phyloP scores from a whole-genome alignment of 352 stramenopile species.

The Nothophytophthora sp. region DNA sequence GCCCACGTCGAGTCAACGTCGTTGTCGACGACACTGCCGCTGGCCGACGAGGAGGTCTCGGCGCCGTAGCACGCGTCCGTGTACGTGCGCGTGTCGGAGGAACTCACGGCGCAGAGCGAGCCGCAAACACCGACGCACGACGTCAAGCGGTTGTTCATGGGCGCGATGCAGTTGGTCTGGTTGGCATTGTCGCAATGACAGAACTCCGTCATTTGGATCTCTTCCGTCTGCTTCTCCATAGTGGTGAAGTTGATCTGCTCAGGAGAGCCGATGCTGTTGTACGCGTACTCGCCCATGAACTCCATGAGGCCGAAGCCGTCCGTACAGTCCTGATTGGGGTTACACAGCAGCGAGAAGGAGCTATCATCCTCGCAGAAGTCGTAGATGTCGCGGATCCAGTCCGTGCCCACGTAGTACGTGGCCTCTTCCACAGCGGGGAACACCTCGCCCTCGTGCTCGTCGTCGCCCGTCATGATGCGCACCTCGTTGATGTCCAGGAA shows the following conservation, averaged over 20 bases:
- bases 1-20: constrained; percentile 35
- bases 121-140: constrained; percentile 55
- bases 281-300: constrained; percentile 64
- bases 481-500: constrained; percentile 61
- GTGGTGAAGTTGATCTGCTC: constrained; percentile 66
- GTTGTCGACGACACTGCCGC: constrained; percentile 6
- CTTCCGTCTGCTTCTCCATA: constrained; percentile 28
- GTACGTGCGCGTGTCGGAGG: constrained; percentile 38
- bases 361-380: constrained; percentile 61
- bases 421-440: constrained; percentile 57
- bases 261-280: constrained; percentile 61
- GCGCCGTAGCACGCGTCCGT: constrained; percentile 39
- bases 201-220: constrained; percentile 35
- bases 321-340: constrained; percentile 49
- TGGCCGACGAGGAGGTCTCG: constrained; percentile 17
- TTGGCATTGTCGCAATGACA: constrained; percentile 47
- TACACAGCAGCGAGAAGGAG: constrained; percentile 59
- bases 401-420: constrained; percentile 62
- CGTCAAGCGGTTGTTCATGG: constrained; percentile 48
- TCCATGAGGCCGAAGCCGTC: constrained; percentile 58
- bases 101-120: constrained; percentile 43
- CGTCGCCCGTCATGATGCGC: constrained; percentile 45
- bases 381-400: constrained; percentile 70
- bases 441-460: constrained; percentile 31
- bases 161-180: constrained; percentile 41